A percentile compares a stretch with the other conserved stretches of the same genome.
phyloP scores from a whole-genome alignment of 768 basidiomycete genomes.

The Pleurotus ostreatus region DNA sequence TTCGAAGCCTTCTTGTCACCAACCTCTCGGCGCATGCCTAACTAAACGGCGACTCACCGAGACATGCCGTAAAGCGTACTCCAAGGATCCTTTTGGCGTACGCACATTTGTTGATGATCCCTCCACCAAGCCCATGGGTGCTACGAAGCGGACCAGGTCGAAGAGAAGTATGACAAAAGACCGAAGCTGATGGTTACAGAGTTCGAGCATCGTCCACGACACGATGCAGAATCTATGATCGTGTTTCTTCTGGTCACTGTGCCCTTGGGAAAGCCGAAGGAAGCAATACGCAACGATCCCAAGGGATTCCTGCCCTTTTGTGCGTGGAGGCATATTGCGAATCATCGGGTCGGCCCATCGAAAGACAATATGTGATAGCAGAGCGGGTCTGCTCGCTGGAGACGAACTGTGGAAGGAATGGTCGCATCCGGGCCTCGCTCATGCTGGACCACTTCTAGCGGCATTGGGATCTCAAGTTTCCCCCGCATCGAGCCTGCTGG shows the following conservation, averaged over 20 bases:
- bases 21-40: too few relatives aligned
- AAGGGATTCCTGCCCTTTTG: too few relatives aligned
- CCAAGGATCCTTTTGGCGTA: too few relatives aligned
- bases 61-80: too few relatives aligned
- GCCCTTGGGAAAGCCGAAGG: not conserved
- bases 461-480: not conserved
- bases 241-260: not conserved
- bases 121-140: not conserved
- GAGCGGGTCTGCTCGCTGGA: too few relatives aligned
- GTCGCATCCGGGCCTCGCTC: constrained; percentile 5
- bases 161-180: not conserved
- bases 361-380: too few relatives aligned
- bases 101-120: not conserved
- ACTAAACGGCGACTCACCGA: too few relatives aligned
- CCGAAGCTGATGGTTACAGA: not conserved
- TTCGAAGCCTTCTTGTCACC: too few relatives aligned
- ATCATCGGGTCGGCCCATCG: too few relatives aligned
- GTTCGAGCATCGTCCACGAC: not conserved
- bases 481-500: not conserved
- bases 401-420: not conserved
- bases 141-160: not conserved
- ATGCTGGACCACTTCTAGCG: not conserved
- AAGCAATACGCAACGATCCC: too few relatives aligned
- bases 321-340: too few relatives aligned
- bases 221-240: constrained; percentile 8